phyloP scores from a whole-genome alignment of 2,329 filamentous ascomycete species.

The Septoria petroselini region DNA sequence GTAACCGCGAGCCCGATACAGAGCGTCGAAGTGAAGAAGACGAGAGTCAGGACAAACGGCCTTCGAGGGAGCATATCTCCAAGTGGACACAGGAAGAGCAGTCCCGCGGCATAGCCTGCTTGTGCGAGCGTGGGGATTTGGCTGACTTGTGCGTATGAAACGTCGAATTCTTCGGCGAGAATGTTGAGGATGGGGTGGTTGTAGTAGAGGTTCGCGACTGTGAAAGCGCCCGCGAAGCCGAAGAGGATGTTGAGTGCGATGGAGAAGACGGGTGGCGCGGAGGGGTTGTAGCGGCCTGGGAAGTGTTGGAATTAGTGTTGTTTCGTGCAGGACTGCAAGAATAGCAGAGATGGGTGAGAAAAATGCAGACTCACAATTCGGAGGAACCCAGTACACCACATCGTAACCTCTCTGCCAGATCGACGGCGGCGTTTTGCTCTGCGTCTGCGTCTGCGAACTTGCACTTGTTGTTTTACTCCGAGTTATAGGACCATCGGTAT shows the following conservation, averaged over 20 bases:
- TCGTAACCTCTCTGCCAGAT: slow-evolving; percentile 30
- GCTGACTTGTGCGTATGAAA: slow-evolving; percentile 65
- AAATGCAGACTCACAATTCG: slow-evolving; percentile 48
- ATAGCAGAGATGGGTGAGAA: too few species aligned
- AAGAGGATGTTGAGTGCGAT: slow-evolving; percentile 68
- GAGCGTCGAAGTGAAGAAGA: slow-evolving; percentile 62
- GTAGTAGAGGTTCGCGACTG: slow-evolving; percentile 79
- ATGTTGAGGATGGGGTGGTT: slow-evolving; percentile 76
- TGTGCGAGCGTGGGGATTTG: slow-evolving; percentile 73
- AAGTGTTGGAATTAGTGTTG: too few species aligned
- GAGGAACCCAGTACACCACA: slow-evolving; percentile 58
- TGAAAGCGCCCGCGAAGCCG: slow-evolving; percentile 63
- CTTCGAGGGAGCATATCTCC: slow-evolving; percentile 67
- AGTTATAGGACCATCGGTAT: background rate
- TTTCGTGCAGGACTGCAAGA: too few species aligned
- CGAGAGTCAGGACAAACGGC: slow-evolving; percentile 64
- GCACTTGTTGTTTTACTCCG: background rate
- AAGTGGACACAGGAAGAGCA: slow-evolving; percentile 72
- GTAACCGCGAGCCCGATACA: slow-evolving; percentile 72
- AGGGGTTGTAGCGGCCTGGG: slow-evolving; percentile 58
- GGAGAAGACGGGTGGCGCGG: slow-evolving; percentile 65
- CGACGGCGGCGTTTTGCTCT: too few species aligned
- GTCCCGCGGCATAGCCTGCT: slow-evolving; percentile 70
- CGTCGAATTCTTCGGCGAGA: slow-evolving; percentile 66
- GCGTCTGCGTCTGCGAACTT: too few species aligned